A percentile compares a stretch with the other conserved stretches of the same genome.
These are phyloP conservation scores for Sistotremastrum niveocremeum DNA, from an alignment of 768 basidiomycete genomes.

Conservation along the genomic window DNA sequence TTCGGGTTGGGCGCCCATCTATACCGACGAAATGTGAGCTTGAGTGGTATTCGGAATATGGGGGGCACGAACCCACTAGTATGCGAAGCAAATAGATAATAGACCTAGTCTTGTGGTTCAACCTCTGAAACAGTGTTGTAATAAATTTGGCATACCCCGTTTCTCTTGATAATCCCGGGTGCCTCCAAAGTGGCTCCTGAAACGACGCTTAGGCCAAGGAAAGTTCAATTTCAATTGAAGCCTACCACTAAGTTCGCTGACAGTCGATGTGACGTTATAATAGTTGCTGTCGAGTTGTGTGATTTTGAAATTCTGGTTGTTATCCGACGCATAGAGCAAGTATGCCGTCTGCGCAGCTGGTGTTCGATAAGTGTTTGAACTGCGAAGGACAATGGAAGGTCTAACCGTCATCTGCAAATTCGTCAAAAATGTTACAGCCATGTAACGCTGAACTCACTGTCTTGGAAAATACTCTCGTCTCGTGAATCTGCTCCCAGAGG, in stretches of 20 bases:
- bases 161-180: slow-evolving; percentile 47
- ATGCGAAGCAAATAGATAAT: slow-evolving; percentile 47
- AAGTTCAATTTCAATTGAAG: neutral
- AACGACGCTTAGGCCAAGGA: neutral
- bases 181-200: slow-evolving; percentile 44
- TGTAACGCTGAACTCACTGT: slow-evolving; percentile 23
- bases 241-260: slow-evolving; percentile 31
- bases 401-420: slow-evolving; percentile 3
- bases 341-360: slow-evolving; percentile 36
- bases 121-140: neutral
- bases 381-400: neutral
- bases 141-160: slow-evolving; percentile 23
- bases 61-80: slow-evolving; percentile 18
- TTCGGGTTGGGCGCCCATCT: slow-evolving; percentile 48
- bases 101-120: slow-evolving; percentile 21
- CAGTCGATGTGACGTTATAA: slow-evolving; percentile 37
- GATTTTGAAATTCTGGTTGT: slow-evolving; percentile 60
- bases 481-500: slow-evolving; percentile 47
- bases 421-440: neutral
- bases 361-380: neutral
- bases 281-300: slow-evolving; percentile 42
- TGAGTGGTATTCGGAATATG: too few relatives aligned
- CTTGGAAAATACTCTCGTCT: slow-evolving; percentile 45
- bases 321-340: slow-evolving; percentile 51
- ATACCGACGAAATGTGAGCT: too few relatives aligned